These are phyloP conservation scores for Yarrowia deformans DNA, from an alignment of 805 yeast genomes.

Conservation along the genomic window DNA sequence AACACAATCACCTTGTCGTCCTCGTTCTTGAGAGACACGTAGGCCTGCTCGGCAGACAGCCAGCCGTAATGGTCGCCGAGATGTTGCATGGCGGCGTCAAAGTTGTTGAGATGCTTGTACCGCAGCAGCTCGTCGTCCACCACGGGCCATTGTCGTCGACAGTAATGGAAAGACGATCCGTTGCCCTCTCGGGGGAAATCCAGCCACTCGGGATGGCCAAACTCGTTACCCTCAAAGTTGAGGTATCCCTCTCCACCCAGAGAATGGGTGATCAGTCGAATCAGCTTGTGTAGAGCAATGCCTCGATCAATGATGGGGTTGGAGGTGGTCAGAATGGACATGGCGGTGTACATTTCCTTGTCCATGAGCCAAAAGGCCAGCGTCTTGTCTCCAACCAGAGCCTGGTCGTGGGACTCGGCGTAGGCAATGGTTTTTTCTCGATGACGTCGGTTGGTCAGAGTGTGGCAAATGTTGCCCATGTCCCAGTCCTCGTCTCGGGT, in stretches of 20 bases:
- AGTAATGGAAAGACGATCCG: constrained; percentile 87
- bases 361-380: constrained; percentile 99
- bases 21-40: constrained; percentile 86
- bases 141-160: constrained; percentile 92
- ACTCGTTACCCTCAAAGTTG: constrained; percentile 96
- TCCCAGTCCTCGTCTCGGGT: constrained; percentile 90
- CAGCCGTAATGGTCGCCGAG: constrained; percentile 75
- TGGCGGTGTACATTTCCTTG: constrained; percentile 95
- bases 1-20: constrained; percentile 86
- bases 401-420: constrained; percentile 97
- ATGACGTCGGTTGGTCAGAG: constrained; percentile 86
- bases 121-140: constrained; percentile 80
- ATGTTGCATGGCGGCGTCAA: constrained; percentile 85
- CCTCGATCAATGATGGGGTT: constrained; percentile 89
- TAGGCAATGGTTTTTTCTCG: constrained; percentile 89
- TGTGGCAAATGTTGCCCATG: constrained; percentile 75
- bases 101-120: constrained; percentile 77
- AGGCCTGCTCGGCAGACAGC: constrained; percentile 77
- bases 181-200: constrained; percentile 95
- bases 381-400: constrained; percentile 95
- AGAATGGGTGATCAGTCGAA: constrained; percentile 82
- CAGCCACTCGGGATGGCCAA: constrained; percentile 99
- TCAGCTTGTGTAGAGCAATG: constrained; percentile 86
- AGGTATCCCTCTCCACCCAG: constrained; percentile 98
- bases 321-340: constrained; percentile 77